Evolutionary conservation across 2,329 filamentous ascomycete genomes (phyloP).

Genomic region (Epichloe festucae): DNA sequence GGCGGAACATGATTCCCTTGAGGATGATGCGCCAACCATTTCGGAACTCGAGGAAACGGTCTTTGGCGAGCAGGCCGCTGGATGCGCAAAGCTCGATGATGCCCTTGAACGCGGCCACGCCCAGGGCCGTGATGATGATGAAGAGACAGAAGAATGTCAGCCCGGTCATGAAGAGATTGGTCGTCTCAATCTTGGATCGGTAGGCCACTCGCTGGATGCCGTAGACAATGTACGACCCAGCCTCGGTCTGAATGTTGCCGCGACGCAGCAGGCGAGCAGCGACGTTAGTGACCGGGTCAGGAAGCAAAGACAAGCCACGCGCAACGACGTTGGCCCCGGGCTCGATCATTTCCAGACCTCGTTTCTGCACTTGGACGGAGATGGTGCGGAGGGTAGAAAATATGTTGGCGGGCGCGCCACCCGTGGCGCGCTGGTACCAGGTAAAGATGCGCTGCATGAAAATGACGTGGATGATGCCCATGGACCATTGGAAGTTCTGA

Average conservation of each 20-base stretch:
- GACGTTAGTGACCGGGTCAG: slow-evolving; percentile 25
- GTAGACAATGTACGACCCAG: slow-evolving; percentile 49
- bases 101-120: slow-evolving; percentile 67
- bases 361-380: slow-evolving; percentile 72
- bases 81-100: slow-evolving; percentile 63
- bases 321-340: slow-evolving; percentile 14
- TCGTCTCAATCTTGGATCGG: slow-evolving; percentile 67
- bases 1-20: slow-evolving; percentile 84
- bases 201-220: slow-evolving; percentile 86
- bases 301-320: slow-evolving; percentile 27
- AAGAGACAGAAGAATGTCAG: slow-evolving; percentile 80
- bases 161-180: slow-evolving; percentile 87
- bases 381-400: slow-evolving; percentile 58
- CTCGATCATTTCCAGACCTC: slow-evolving; percentile 21
- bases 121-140: slow-evolving; percentile 57
- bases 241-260: slow-evolving; percentile 34
- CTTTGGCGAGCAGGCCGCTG: slow-evolving; percentile 61
- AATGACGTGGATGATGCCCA: slow-evolving; percentile 76
- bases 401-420: slow-evolving; percentile 69
- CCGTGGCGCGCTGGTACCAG: slow-evolving; percentile 89
- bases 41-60: slow-evolving; percentile 85
- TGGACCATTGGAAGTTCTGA: slow-evolving; percentile 94
- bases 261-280: slow-evolving; percentile 25
- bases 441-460: slow-evolving; percentile 81
- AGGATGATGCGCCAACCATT: slow-evolving; percentile 85